These are phyloP conservation scores for Triticum turgidum DNA, from an alignment of 176 grass and related monocot species.

Conservation along the genomic window DNA sequence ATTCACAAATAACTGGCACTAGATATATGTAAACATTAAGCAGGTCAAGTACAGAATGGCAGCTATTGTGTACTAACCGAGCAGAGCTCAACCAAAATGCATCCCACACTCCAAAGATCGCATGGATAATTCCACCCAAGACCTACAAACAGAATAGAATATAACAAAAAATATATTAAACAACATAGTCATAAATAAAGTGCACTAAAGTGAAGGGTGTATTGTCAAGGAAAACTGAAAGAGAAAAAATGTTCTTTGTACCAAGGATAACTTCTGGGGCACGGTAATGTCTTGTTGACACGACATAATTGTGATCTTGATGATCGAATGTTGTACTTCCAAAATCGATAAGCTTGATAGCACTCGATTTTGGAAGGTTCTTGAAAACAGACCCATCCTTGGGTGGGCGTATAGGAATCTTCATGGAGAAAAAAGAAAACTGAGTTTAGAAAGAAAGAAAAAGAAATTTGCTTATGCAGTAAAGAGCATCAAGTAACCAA, in stretches of 20 bases:
- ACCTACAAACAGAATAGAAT: conserved; percentile 50
- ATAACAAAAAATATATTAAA: conserved; percentile 16
- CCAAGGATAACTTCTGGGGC: conserved; percentile 98
- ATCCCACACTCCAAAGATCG: conserved; percentile 95
- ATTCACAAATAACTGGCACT: conserved; percentile 2
- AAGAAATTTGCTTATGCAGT: conserved; percentile 17
- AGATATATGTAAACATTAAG: conserved; percentile 18
- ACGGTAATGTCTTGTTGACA: conserved; percentile 93
- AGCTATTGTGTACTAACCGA: conserved; percentile 61
- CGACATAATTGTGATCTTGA: conserved; percentile 92
- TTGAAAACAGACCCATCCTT: conserved; percentile 87
- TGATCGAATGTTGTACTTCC: conserved; percentile 90
- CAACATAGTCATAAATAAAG: neutral
- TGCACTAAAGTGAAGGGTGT: conserved; percentile 10
- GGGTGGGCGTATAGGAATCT: conserved; percentile 61
- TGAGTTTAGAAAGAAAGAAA: conserved; percentile 5
- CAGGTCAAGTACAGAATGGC: neutral
- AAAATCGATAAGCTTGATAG: conserved; percentile 98
- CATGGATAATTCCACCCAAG: conserved; percentile 98
- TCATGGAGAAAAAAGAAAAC: conserved; percentile 29
- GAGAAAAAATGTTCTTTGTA: conserved; percentile 39
- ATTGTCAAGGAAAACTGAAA: neutral
- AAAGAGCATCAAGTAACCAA: conserved; percentile 8
- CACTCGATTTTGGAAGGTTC: conserved; percentile 90
- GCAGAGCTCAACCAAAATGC: conserved; percentile 95